These are phyloP conservation scores for Hypoxylon rickii DNA, from an alignment of 495 filamentous ascomycete species.

Conservation along the genomic window DNA sequence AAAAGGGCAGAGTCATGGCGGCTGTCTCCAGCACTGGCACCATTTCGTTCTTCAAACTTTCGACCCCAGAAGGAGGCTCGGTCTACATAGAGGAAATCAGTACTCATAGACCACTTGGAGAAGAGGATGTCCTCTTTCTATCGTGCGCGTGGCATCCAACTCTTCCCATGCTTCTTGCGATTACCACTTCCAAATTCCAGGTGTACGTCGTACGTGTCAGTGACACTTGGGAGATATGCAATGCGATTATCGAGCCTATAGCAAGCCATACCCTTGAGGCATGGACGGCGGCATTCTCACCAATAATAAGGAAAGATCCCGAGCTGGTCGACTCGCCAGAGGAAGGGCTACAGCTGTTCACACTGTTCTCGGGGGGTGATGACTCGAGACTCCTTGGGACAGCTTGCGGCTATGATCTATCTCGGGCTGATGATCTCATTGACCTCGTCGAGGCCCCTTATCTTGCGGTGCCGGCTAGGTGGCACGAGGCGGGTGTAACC, in stretches of 20 bases:
- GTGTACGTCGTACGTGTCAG: conserved; percentile 54
- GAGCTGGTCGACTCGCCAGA: neutral
- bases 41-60: conserved; percentile 64
- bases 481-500: conserved; percentile 84
- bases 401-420: conserved; percentile 27
- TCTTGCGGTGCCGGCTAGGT: conserved; percentile 46
- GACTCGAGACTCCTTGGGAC: conserved; percentile 56
- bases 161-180: conserved; percentile 53
- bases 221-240: conserved; percentile 31
- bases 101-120: conserved; percentile 40
- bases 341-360: conserved; percentile 12
- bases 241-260: conserved; percentile 33
- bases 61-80: conserved; percentile 19
- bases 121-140: conserved; percentile 64
- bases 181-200: conserved; percentile 71
- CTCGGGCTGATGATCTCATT: conserved; percentile 4
- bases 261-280: conserved; percentile 61
- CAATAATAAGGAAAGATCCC: conserved; percentile 6
- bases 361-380: conserved; percentile 70
- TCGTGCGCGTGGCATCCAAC: conserved; percentile 73
- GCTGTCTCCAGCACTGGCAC: conserved; percentile 74
- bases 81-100: conserved; percentile 39
- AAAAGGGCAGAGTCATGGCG: conserved; percentile 59
- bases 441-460: conserved; percentile 42
- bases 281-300: conserved; percentile 67